Evolutionary conservation across 768 basidiomycete species (phyloP).

Genomic region (Lentinula sp.): DNA sequence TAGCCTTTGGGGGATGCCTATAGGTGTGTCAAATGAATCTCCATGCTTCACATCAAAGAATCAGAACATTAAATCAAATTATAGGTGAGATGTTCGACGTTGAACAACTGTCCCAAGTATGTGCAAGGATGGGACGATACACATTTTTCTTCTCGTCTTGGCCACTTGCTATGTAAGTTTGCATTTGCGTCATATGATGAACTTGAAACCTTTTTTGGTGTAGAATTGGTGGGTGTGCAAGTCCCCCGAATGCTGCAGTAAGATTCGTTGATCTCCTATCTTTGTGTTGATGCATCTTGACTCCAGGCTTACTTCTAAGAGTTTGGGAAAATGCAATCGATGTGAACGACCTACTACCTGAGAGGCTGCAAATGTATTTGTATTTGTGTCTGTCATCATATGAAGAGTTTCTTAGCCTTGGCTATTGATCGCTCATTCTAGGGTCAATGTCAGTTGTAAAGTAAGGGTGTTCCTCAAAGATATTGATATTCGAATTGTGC

Average conservation of each 20-base stretch:
- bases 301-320: not conserved
- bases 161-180: conserved; percentile 61
- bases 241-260: conserved; percentile 68
- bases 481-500: no score
- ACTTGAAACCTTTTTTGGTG: conserved; percentile 2
- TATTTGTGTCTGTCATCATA: no score
- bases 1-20: conserved; percentile 71
- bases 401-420: no score
- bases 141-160: conserved; percentile 75
- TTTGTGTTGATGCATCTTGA: not conserved
- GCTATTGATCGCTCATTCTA: no score
- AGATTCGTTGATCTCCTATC: conserved; percentile 16
- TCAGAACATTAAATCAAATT: not conserved
- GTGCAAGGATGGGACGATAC: conserved; percentile 53
- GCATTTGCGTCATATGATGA: not conserved
- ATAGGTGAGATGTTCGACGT: conserved; percentile 70
- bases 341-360: no score
- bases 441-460: no score
- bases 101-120: conserved; percentile 52
- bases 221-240: conserved; percentile 63
- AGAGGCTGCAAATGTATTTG: no score
- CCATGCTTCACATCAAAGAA: not conserved
- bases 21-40: conserved; percentile 33
- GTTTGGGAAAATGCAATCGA: not conserved
- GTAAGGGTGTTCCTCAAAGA: no score